Evolutionary conservation across 768 basidiomycete species (phyloP).

Genomic region (Scleroderma bovista): DNA sequence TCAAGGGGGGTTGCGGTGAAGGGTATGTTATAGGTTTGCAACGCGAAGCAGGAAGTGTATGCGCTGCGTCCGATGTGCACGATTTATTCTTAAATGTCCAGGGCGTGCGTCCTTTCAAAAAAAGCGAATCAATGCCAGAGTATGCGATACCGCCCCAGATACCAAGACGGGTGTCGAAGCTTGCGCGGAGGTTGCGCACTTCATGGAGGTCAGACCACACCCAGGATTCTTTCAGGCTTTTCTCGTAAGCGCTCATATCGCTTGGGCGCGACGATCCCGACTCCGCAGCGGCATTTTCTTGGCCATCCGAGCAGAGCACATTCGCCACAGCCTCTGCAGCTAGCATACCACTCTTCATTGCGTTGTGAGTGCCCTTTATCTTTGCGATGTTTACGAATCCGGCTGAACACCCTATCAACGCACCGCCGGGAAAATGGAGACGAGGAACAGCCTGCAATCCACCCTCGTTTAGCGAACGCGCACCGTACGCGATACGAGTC

Average conservation of each 20-base stretch:
- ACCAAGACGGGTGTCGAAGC: conserved; percentile 76
- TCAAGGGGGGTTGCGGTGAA: conserved; percentile 79
- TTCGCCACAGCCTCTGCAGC: conserved; percentile 86
- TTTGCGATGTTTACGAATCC: conserved; percentile 96
- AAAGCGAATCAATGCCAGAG: conserved; percentile 80
- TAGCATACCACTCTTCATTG: conserved; percentile 98
- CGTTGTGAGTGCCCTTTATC: conserved; percentile 98
- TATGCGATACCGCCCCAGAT: conserved; percentile 85
- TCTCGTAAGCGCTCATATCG: conserved; percentile 73
- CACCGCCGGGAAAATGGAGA: conserved; percentile 89
- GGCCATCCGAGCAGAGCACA: conserved; percentile 35
- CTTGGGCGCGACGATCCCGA: conserved; percentile 19
- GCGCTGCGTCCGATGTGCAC: conserved; percentile 52
- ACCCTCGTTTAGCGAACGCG: conserved; percentile 86
- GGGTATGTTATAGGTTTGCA: conserved; percentile 83
- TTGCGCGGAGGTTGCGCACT: conserved; percentile 87
- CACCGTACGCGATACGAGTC: conserved; percentile 86
- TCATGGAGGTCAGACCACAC: conserved; percentile 82
- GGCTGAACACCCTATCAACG: conserved; percentile 90
- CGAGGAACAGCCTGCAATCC: conserved; percentile 88
- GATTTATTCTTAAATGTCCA: conserved; percentile 83
- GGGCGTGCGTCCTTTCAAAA: conserved; percentile 80
- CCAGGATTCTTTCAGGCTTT: conserved; percentile 70
- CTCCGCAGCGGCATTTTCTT: background rate
- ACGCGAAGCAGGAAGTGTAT: conserved; percentile 62